Base-by-base conservation (phyloP, 2,329 filamentous ascomycete genomes). In the Albifimbria verrucaria region DNA sequence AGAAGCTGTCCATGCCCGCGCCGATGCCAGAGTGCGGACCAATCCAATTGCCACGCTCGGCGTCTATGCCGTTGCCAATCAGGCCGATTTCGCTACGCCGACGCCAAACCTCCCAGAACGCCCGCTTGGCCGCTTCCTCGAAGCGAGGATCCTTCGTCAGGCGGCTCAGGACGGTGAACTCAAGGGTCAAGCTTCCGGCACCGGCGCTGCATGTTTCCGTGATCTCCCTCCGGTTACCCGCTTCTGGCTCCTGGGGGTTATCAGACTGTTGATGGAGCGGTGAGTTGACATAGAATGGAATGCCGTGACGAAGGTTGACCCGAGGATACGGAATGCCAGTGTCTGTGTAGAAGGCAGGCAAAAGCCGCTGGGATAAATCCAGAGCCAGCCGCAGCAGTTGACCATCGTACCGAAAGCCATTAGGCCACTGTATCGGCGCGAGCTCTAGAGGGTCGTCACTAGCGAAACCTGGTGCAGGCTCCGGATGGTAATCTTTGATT, bases 91-190 rank as follows among this genome's bases (percentile, higher is more conserved):
- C 82, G 67, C 90, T 97, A 58, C 92, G 83, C 52, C 90, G 81
- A 43, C 87, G 79, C 94, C 94, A 99, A n/a, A 99, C 90, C 22
- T 92, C 89, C 92, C 93, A 97, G 65, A 99, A 99, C 1, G 94
- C 93, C 52, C 89, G 80, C 70, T 97, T 97, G 1, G 90, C 93
- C 17, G 90, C 80, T 64, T 89, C 85, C 69, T 99, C 94, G 63
- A 96, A 99, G n/a, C 89, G 84, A 10, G 80, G 75, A 66, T 97
- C 90, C 11, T 90, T 91, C 0, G 91, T 95, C 46, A 99, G 77
- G 22, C 94, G 84, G 64, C 92, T 97, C 46, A 99, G 77, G 0
- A 92, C 90, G 1, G 92, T 90, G 60, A 97, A 96, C 67, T 99
- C 94, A 1, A 99, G 80, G 3, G 97, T 90, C 23, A 99, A 77